These are phyloP conservation scores for Carex arenaria DNA, from an alignment of 202 grass and related monocot species.

Conservation along the genomic window DNA sequence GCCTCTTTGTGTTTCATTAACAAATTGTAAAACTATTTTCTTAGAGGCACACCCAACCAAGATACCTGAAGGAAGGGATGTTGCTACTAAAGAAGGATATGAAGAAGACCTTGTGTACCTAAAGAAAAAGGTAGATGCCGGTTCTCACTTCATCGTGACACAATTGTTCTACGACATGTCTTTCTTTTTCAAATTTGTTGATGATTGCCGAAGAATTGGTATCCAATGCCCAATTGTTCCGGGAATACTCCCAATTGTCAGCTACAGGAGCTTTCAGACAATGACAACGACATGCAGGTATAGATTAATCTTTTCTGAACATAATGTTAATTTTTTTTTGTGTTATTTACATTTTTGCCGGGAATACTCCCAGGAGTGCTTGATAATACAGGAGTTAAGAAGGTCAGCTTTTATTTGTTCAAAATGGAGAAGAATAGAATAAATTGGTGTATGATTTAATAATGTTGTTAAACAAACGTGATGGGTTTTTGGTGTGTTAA, in stretches of 20 bases:
- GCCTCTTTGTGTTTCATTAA: not conserved
- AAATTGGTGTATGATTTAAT: not conserved
- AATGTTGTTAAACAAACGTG: not conserved
- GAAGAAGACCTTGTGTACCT: slow-evolving; percentile 29
- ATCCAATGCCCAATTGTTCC: slow-evolving; percentile 33
- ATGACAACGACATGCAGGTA: slow-evolving; percentile 33
- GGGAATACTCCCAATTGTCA: slow-evolving; percentile 29
- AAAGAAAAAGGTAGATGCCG: slow-evolving; percentile 32
- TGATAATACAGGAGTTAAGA: not conserved
- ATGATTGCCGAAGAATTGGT: slow-evolving; percentile 24
- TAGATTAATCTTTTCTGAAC: not conserved
- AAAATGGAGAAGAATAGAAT: not conserved
- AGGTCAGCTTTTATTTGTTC: not conserved
- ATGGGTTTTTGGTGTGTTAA: not conserved
- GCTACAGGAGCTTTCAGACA: slow-evolving; percentile 30
- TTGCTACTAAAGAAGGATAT: slow-evolving; percentile 28
- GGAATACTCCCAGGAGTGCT: not conserved
- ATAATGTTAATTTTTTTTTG: not conserved
- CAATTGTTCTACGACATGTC: slow-evolving; percentile 30
- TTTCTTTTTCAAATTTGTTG: slow-evolving; percentile 26
- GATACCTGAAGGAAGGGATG: slow-evolving; percentile 27
- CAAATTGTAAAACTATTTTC: not conserved
- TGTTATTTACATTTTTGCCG: not conserved
- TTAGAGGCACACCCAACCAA: slow-evolving; percentile 32
- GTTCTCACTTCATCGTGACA: slow-evolving; percentile 29